These are phyloP conservation scores for Suillus americanus DNA, from an alignment of 768 basidiomycete species.

Conservation along the genomic window DNA sequence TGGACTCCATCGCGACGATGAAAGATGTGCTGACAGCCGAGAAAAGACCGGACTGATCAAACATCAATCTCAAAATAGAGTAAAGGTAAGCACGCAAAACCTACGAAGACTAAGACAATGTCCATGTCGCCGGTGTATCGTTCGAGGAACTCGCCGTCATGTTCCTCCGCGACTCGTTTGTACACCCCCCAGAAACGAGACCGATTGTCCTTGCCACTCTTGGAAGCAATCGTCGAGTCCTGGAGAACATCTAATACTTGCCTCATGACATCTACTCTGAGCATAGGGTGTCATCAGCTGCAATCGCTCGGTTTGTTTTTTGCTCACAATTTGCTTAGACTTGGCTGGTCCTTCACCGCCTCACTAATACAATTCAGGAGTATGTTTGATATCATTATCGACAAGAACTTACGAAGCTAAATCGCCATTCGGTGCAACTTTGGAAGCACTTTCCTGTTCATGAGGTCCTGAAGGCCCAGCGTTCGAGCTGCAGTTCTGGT, in stretches of 20 bases:
- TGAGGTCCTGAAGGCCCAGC: not conserved
- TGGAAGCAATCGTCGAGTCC: not conserved
- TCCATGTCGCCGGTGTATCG: conserved; percentile 17
- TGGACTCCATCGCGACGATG: conserved; percentile 9
- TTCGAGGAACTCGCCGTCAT: conserved; percentile 17
- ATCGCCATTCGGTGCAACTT: not conserved
- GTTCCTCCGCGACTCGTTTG: conserved; percentile 12
- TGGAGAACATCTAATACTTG: not conserved
- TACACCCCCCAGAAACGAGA: conserved; percentile 15
- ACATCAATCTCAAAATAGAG: not conserved
- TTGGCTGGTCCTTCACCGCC: not conserved
- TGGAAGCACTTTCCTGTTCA: not conserved
- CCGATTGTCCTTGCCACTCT: not conserved
- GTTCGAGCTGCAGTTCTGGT: not conserved
- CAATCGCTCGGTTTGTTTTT: not conserved
- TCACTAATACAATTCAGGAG: not conserved
- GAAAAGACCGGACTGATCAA: conserved; percentile 14
- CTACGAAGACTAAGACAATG: conserved; percentile 21
- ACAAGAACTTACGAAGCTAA: not conserved
- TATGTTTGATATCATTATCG: not conserved
- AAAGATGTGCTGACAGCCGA: conserved; percentile 14
- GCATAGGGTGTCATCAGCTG: not conserved
- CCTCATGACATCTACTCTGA: not conserved
- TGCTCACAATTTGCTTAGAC: not conserved
- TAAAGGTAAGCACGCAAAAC: not conserved